Percentiles rank a stretch among this genome's conserved stretches.
Conservation (phyloP, 2,329 filamentous ascomycete species). For the Colletotrichum limetticola region DNA sequence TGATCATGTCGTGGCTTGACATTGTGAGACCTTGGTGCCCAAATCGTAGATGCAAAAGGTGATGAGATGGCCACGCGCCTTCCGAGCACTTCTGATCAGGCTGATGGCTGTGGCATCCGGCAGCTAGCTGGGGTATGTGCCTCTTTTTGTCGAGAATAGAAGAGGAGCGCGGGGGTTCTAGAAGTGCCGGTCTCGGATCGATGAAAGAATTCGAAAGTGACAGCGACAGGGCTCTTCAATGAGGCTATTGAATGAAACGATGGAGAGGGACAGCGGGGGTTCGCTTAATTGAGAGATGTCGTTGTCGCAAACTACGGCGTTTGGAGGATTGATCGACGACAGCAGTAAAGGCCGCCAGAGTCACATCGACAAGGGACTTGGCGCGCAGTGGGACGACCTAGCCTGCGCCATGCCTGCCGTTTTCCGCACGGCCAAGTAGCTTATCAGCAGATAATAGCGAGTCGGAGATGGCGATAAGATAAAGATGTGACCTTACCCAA, state of each 20-base stretch:
- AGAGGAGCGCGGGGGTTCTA: background rate
- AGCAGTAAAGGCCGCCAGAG: background rate
- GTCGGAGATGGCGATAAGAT: slow-evolving; percentile 1
- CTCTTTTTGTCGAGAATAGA: background rate
- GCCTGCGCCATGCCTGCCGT: background rate
- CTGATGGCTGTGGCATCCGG: background rate
- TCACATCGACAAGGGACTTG: slow-evolving; percentile 2
- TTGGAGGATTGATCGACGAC: slow-evolving; percentile 14
- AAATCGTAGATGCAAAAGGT: background rate
- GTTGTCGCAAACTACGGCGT: slow-evolving; percentile 24
- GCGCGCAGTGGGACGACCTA: slow-evolving; percentile 5
- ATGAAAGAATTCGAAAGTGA: background rate
- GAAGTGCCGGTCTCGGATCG: background rate
- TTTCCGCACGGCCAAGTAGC: background rate
- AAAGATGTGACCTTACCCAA: slow-evolving; percentile 37
- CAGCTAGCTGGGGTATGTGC: background rate
- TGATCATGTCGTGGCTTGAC: slow-evolving; percentile 63
- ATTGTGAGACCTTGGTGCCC: slow-evolving; percentile 39
- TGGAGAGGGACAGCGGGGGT: slow-evolving; percentile 9
- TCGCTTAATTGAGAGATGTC: background rate
- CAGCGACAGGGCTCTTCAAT: background rate
- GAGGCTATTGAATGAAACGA: background rate
- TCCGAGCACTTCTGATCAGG: background rate
- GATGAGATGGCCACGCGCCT: background rate
- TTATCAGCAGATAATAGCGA: background rate